These are phyloP conservation scores for Kluyveromyces wickerhamii DNA, from an alignment of 805 yeast species.

Conservation along the genomic window DNA sequence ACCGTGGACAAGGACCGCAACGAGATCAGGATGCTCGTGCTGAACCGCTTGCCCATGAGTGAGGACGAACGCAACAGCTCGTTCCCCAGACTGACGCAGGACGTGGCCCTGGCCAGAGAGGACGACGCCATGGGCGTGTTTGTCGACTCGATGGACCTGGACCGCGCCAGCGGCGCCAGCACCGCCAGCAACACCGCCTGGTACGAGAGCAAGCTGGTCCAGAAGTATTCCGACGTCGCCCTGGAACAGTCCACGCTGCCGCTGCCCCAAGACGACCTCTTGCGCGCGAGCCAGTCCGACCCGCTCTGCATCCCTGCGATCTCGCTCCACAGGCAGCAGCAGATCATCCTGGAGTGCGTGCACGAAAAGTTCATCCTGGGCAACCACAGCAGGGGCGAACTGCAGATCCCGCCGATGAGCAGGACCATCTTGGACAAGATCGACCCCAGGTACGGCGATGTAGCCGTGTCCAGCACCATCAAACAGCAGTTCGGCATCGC, in stretches of 20 bases:
- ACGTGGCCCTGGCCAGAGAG: constrained; percentile 29
- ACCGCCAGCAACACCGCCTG: constrained; percentile 11
- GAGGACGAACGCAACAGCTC: constrained; percentile 66
- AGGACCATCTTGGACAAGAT: background rate
- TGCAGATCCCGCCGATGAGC: constrained; percentile 3
- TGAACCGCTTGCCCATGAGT: constrained; percentile 56
- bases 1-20: constrained; percentile 11
- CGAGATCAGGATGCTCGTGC: constrained; percentile 35
- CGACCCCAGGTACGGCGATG: background rate
- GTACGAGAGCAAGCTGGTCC: constrained; percentile 18
- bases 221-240: constrained; percentile 16
- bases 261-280: constrained; percentile 14
- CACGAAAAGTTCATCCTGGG: constrained; percentile 14
- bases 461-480: background rate
- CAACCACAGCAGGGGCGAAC: background rate
- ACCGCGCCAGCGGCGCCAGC: constrained; percentile 15
- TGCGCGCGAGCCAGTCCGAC: constrained; percentile 17
- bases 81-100: constrained; percentile 35
- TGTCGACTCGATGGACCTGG: constrained; percentile 39
- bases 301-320: constrained; percentile 27
- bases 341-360: constrained; percentile 21
- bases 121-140: constrained; percentile 35
- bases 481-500: constrained; percentile 1
- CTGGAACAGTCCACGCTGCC: constrained; percentile 11
- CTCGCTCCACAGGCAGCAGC: constrained; percentile 23